phyloP scores from a whole-genome alignment of 2,329 filamentous ascomycete genomes.

The Microsporum audouinii region DNA sequence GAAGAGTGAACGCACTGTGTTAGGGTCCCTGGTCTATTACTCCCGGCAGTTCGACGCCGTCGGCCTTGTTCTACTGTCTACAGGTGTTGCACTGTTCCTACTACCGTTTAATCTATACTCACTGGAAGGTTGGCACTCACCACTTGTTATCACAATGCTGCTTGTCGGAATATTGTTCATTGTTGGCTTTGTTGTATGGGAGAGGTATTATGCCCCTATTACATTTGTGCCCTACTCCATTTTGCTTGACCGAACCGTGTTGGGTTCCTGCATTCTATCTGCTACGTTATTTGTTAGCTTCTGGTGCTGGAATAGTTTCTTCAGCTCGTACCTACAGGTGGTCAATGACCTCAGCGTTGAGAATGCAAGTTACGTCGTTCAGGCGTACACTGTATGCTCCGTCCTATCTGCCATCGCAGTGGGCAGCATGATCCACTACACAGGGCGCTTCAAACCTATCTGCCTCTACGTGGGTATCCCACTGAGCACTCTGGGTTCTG shows the following conservation, averaged over 20 bases:
- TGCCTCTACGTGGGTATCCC: conserved; percentile 41
- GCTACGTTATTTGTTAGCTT: conserved; percentile 31
- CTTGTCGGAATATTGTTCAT: conserved; percentile 46
- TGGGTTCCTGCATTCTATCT: conserved; percentile 39
- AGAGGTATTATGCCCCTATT: conserved; percentile 43
- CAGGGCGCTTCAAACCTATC: conserved; percentile 40
- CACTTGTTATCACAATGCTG: conserved; percentile 34
- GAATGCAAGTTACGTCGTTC: conserved; percentile 33
- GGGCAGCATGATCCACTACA: conserved; percentile 31
- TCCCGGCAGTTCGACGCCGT: conserved; percentile 19
- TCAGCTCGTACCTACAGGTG: conserved; percentile 42
- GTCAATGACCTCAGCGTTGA: conserved; percentile 36
- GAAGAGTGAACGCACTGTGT: conserved; percentile 8
- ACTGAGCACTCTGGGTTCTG: conserved; percentile 38
- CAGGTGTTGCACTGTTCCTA: conserved; percentile 21
- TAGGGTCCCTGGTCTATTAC: conserved; percentile 15
- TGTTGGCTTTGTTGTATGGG: conserved; percentile 43
- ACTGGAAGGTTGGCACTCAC: conserved; percentile 16
- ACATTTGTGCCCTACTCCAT: conserved; percentile 44
- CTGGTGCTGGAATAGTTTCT: conserved; percentile 41
- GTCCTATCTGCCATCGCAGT: conserved; percentile 16
- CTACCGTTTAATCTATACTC: conserved; percentile 21
- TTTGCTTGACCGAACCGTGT: conserved; percentile 36
- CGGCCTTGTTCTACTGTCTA: conserved; percentile 22
- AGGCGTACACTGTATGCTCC: conserved; percentile 40